These are phyloP conservation scores for Catharanthus roseus DNA, from an alignment of 257 asterid genomes.

Conservation along the genomic window DNA sequence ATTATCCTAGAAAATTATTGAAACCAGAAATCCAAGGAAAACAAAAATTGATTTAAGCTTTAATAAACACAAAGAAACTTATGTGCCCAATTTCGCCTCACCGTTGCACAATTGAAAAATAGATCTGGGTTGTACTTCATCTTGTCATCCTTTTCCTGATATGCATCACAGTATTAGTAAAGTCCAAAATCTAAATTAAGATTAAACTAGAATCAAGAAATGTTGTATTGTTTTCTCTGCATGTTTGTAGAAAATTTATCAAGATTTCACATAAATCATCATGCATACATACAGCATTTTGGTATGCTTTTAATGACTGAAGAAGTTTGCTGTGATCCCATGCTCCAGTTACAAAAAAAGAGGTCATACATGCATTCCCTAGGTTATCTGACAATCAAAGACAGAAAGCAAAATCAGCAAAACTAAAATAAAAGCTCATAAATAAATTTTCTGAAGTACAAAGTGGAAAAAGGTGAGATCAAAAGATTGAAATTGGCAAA, in stretches of 20 bases:
- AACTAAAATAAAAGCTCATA: constrained; percentile 8
- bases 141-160: constrained; percentile 84
- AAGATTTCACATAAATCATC: neutral
- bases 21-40: constrained; percentile 12
- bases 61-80: neutral
- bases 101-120: constrained; percentile 82
- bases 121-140: constrained; percentile 87
- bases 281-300: constrained; percentile 75
- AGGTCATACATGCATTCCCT: constrained; percentile 84
- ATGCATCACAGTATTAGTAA: constrained; percentile 16
- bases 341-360: constrained; percentile 79
- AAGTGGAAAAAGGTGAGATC: neutral
- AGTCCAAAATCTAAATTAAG: neutral
- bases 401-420: neutral
- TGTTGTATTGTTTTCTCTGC: neutral
- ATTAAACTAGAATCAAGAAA: neutral
- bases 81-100: constrained; percentile 28
- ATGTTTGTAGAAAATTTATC: neutral
- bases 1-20: neutral
- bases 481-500: neutral
- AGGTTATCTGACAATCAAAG: constrained; percentile 59
- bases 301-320: constrained; percentile 86
- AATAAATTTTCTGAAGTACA: neutral
- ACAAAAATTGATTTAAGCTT: neutral
- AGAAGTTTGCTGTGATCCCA: constrained; percentile 76